These are phyloP conservation scores for Coemansia sp. DNA, from an alignment of 192 early-diverging fungal species.

Conservation along the genomic window DNA sequence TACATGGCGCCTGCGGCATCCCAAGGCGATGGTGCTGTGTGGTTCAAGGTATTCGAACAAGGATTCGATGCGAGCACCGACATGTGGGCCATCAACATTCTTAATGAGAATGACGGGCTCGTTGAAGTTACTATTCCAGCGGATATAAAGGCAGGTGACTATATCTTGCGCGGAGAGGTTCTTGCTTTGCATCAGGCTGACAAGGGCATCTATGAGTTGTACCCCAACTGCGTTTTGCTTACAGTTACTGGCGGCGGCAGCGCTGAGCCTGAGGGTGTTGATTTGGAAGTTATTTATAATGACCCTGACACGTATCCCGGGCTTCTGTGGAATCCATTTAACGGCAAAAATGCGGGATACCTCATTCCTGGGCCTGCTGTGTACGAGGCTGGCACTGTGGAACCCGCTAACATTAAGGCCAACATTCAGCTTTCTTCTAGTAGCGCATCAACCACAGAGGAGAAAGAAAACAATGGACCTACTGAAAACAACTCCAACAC, in stretches of 20 bases:
- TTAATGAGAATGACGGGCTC: neutral
- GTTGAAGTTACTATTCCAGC: neutral
- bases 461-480: neutral
- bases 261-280: neutral
- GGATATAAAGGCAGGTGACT: slow-evolving; percentile 6
- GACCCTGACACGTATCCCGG: neutral
- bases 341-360: neutral
- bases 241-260: slow-evolving; percentile 1
- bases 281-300: neutral
- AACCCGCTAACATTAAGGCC: neutral
- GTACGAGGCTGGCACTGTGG: neutral
- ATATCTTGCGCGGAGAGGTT: slow-evolving; percentile 3
- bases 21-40: neutral
- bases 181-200: slow-evolving; percentile 1
- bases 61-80: neutral
- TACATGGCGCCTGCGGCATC: neutral
- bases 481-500: neutral
- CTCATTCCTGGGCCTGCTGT: neutral
- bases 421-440: neutral
- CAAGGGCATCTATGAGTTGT: neutral
- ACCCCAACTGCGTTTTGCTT: neutral
- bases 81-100: slow-evolving; percentile 2
- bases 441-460: no score
- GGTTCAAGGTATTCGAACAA: slow-evolving; percentile 6
- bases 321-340: neutral